Percentiles rank a stretch among this genome's conserved stretches.
phyloP scores from a whole-genome alignment of 441 rosid species.

The Euphorbia schlechtendalii region DNA sequence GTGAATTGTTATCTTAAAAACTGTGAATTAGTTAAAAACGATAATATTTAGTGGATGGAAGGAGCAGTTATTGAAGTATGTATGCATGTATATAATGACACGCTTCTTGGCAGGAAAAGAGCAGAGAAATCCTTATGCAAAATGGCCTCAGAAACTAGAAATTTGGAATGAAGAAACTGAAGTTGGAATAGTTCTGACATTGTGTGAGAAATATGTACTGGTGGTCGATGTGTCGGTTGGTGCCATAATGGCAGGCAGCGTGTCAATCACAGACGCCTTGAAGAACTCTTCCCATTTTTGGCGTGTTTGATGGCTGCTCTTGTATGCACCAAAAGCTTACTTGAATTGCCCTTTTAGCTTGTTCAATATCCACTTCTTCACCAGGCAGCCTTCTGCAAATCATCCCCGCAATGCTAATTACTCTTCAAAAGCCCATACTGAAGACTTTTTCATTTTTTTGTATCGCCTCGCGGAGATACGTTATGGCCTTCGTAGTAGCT shows the following conservation, averaged over 20 bases:
- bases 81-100: too few relatives aligned
- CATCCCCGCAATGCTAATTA: constrained; percentile 3
- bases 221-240: background rate
- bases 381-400: constrained; percentile 1
- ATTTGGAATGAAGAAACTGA: constrained; percentile 1
- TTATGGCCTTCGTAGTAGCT: constrained; percentile 14
- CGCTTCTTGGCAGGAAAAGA: background rate
- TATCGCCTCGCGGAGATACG: constrained; percentile 17
- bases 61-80: too few relatives aligned
- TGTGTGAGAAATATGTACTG: constrained; percentile 1
- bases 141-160: constrained; percentile 9
- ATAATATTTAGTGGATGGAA: too few relatives aligned
- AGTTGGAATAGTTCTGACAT: background rate
- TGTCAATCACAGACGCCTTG: constrained; percentile 6
- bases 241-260: constrained; percentile 5
- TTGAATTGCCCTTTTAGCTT: constrained; percentile 12
- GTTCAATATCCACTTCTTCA: constrained; percentile 9
- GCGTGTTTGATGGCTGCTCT: constrained; percentile 8
- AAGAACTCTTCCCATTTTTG: constrained; percentile 13
- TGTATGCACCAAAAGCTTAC: constrained; percentile 19
- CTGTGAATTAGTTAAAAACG: too few relatives aligned
- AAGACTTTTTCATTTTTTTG: constrained; percentile 15
- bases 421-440: constrained; percentile 13
- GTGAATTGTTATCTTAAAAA: too few relatives aligned
- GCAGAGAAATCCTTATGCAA: constrained; percentile 8